Evolutionary conservation across 345 rosid genomes (phyloP), one percentile per base, ranked within the genome.

Genomic region (Bruguiera parviflora): DNA sequence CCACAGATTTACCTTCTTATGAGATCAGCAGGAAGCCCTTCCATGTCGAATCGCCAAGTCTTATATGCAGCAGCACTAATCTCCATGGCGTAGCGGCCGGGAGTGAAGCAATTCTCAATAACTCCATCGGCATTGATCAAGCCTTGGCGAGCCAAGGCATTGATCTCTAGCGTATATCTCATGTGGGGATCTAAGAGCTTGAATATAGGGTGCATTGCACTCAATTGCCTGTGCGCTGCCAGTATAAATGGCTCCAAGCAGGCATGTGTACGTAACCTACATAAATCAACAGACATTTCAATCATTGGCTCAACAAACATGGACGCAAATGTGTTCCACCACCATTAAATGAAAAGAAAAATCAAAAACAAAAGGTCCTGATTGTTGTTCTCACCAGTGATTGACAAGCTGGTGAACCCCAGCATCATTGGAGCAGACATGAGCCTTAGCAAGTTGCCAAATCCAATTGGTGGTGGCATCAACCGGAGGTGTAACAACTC

Each of bases 371-470:
- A 43, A 43, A 3, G 16, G 49, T 43, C 49, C 16, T 43, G 18
- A 29, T 5, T 51, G 7, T 37, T 15, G 24, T 27, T 27, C 77
- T 80, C 81, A 84, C 93, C 92, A 96, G 53, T 96, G 99, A 72
- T 90, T 82, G 39, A 85, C 92, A 9, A 96, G 88, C 68, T 96
- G 99, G 87, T 96, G 99, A 47, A 86, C 92, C 4, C 98, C 98
- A 22, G 98, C 95, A 63, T 89, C 96, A 7, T 96, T 96, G 60
- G 99, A 83, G 72, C 93, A 85, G 47, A 96, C 99, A 55, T 96
- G 98, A 71, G 99, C 91, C 75, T 90, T 96, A 29, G 99, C 98
- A 3, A 96, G 87, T 66, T 89, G 94, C 99, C 99, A 96, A 15
- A 84, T 74, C 99, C 99, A 96, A 47, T 77, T 85, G 39, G 79